Conservation (phyloP, 2,329 filamentous ascomycete genomes). For the Pestalotiopsis fici region DNA sequence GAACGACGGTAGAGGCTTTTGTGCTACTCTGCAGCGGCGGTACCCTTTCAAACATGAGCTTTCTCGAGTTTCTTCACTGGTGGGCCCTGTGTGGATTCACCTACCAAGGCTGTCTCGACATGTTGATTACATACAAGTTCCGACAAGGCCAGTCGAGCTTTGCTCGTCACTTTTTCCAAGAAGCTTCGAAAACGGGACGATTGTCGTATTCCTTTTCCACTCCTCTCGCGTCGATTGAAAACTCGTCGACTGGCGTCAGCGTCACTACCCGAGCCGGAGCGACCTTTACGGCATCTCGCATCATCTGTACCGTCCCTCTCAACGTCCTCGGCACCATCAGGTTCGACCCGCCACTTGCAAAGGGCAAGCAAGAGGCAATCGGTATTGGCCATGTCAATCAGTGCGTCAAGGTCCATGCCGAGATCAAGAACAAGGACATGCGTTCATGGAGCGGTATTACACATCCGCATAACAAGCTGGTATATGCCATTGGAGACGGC, state of each 20-base stretch:
- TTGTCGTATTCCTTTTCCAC: slow-evolving; percentile 27
- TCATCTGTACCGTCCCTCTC: slow-evolving; percentile 34
- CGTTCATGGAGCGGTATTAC: slow-evolving; percentile 37
- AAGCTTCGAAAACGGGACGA: slow-evolving; percentile 18
- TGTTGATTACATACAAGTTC: slow-evolving; percentile 28
- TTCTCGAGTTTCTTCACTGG: slow-evolving; percentile 22
- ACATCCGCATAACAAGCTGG: slow-evolving; percentile 35
- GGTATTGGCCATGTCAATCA: slow-evolving; percentile 34
- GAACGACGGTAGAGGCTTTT: slow-evolving; percentile 21
- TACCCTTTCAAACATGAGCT: slow-evolving; percentile 21
- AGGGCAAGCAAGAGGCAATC: slow-evolving; percentile 25
- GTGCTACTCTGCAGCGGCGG: slow-evolving; percentile 27
- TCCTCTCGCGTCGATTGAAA: slow-evolving; percentile 19
- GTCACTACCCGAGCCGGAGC: slow-evolving; percentile 25
- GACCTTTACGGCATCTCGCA: slow-evolving; percentile 18
- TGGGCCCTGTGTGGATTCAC: slow-evolving; percentile 12
- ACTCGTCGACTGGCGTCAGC: slow-evolving; percentile 19
- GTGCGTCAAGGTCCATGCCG: slow-evolving; percentile 37
- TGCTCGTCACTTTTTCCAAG: slow-evolving; percentile 26
- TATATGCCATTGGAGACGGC: slow-evolving; percentile 36
- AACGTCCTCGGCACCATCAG: slow-evolving; percentile 32
- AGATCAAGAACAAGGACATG: slow-evolving; percentile 31
- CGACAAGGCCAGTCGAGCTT: slow-evolving; percentile 28
- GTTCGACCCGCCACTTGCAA: slow-evolving; percentile 31
- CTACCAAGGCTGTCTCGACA: slow-evolving; percentile 14